A percentile compares a stretch with the other conserved stretches of the same genome.
Evolutionary conservation across 257 asterid species (phyloP).

Genomic region (Solanum piurae): DNA sequence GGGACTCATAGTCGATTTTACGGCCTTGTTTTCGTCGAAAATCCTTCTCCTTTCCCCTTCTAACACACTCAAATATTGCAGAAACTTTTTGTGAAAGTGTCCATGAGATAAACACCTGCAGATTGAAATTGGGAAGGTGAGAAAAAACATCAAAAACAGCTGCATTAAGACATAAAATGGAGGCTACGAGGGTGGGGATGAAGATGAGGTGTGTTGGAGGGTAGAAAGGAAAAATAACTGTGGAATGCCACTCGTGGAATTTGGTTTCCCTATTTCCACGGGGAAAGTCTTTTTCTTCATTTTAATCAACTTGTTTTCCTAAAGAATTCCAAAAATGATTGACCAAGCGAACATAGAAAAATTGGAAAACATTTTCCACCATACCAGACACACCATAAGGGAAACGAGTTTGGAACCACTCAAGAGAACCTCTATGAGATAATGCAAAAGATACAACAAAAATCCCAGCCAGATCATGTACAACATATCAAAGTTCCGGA

Average conservation of each 20-base stretch:
- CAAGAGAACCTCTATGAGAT: neutral
- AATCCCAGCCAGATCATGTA: neutral
- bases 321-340: neutral
- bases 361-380: neutral
- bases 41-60: constrained; percentile 8
- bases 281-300: neutral
- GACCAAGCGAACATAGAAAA: neutral
- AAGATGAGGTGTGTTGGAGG: neutral
- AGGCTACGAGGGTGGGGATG: neutral
- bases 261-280: neutral
- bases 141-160: neutral
- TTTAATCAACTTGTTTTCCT: neutral
- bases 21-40: constrained; percentile 6
- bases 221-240: neutral
- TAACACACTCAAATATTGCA: constrained; percentile 12
- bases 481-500: neutral
- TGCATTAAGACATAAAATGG: neutral
- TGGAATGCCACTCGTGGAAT: neutral
- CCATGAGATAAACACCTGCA: constrained; percentile 18
- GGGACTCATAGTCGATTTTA: constrained; percentile 8
- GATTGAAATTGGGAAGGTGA: neutral
- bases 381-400: neutral
- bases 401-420: neutral
- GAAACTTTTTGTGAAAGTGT: constrained; percentile 1
- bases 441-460: neutral